A percentile compares a stretch with the other conserved stretches of the same genome.
Evolutionary conservation across 306 rosid species (phyloP).

Genomic region (Herpetospermum pedunculosum): DNA sequence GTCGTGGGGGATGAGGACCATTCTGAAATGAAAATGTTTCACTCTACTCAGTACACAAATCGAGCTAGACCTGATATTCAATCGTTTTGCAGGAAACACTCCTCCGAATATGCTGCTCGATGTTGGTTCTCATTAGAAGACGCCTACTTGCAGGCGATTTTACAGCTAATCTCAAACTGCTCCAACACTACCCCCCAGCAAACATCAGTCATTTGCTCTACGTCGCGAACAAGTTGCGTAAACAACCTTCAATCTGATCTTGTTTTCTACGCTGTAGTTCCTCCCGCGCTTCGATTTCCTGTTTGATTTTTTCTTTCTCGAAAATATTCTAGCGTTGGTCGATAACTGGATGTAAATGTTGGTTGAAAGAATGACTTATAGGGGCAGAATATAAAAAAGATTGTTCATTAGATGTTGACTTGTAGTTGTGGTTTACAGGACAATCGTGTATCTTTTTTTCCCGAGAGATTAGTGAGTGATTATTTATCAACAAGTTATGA

Average conservation of each 20-base stretch:
- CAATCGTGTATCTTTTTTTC: not conserved
- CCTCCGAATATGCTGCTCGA: constrained; percentile 89
- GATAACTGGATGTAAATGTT: constrained; percentile 40
- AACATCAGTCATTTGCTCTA: constrained; percentile 94
- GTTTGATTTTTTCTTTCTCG: constrained; percentile 10
- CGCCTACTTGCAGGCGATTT: constrained; percentile 97
- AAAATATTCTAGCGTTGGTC: constrained; percentile 26
- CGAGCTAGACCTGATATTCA: not conserved
- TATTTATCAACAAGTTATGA: not conserved
- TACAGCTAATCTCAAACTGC: constrained; percentile 88
- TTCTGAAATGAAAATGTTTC: not conserved
- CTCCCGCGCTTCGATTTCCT: not conserved
- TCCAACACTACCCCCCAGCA: constrained; percentile 79
- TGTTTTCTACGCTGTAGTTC: not conserved
- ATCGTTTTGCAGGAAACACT: constrained; percentile 66
- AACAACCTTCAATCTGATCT: constrained; percentile 38
- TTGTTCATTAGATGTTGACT: constrained; percentile 2
- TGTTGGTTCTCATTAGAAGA: constrained; percentile 79
- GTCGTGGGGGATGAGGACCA: not conserved
- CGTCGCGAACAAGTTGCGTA: constrained; percentile 92
- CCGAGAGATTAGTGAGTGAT: constrained; percentile 8
- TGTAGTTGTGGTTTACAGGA: constrained; percentile 1
- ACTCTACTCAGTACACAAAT: not conserved
- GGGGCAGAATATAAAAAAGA: constrained; percentile 4
- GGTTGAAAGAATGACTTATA: constrained; percentile 12